A percentile compares a stretch with the other conserved stretches of the same genome.
These are phyloP conservation scores for Sporothrix schenckii DNA, from an alignment of 2,329 filamentous ascomycete species.

Conservation along the genomic window DNA sequence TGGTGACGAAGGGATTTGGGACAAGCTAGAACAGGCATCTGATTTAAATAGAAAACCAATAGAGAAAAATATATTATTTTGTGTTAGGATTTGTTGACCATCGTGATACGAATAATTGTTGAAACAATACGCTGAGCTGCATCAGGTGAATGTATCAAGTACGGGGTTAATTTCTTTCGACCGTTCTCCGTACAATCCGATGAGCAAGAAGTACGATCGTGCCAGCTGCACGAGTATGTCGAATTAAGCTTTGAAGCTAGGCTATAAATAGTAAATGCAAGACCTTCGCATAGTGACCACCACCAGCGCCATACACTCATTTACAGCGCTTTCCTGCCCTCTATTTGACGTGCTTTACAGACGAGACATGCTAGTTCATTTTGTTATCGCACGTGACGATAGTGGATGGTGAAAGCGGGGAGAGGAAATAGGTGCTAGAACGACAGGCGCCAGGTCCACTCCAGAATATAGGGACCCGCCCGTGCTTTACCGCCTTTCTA, in stretches of 20 bases:
- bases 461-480: neutral
- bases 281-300: neutral
- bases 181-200: too few relatives aligned
- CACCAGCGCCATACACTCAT: neutral
- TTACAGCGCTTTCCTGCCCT: neutral
- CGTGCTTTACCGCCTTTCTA: conserved; percentile 25
- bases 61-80: neutral
- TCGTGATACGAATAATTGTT: neutral
- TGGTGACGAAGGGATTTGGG: neutral
- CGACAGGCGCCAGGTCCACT: too few relatives aligned
- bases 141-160: neutral
- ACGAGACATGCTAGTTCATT: neutral
- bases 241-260: conserved; percentile 16
- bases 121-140: neutral
- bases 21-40: neutral
- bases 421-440: neutral
- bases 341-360: neutral
- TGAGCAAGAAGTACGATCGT: too few relatives aligned
- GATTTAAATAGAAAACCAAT: conserved; percentile 2
- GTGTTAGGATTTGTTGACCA: neutral
- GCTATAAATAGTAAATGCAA: neutral
- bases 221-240: neutral
- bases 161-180: too few relatives aligned
- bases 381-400: conserved; percentile 2
- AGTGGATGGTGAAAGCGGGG: neutral